Base-by-base conservation (phyloP, 257 asterid genomes). In the Paraleonurus japonicus region DNA sequence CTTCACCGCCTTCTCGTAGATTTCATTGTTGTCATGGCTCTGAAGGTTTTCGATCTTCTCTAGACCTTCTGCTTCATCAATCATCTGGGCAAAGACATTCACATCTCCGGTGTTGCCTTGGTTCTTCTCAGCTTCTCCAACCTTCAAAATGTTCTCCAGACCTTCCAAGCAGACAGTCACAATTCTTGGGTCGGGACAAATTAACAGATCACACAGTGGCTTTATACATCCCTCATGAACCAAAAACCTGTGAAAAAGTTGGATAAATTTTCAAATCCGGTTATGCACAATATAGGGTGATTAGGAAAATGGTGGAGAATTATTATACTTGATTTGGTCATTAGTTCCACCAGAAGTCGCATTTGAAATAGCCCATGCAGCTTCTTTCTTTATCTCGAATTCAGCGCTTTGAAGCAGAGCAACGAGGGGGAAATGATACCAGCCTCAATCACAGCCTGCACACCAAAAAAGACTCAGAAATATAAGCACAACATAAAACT, bases 351-450 rank as follows among this genome's bases (percentile, higher is more conserved):
- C 86, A 65, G 83, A 81, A 19, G 83, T 80, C 54, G 87, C 85
- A 78, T 80, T 80, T 26, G 81, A 83, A 48, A 83, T 78, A 65
- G 81, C 83, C 85, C 87, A 83, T 30, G 87, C 79, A 59, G 97
- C 83, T 77, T 83, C 85, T 80, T 83, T 83, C 81, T 83, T 78
- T 58, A 83, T 83, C 75, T 80, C 83, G 32, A 80, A 78, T 74
- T 84, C 88, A 11, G 86, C 88, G 79, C 53, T 79, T 68, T 81
- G 84, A 74, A 84, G 86, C 61, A 79, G 72, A 15, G 15, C 22
- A 51, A 84, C 71, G 16, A 81, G 80, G 86, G 88, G 54, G 76
- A 35, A 60, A 81, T 63, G 6, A 79, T 79, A 61, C 75, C 78
- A 51, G 88, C 83, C 39, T 67, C 84, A 53, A 84, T 79, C 51